These are phyloP conservation scores for Boletus subcaerulescens DNA, from an alignment of 768 basidiomycete species.

Conservation along the genomic window DNA sequence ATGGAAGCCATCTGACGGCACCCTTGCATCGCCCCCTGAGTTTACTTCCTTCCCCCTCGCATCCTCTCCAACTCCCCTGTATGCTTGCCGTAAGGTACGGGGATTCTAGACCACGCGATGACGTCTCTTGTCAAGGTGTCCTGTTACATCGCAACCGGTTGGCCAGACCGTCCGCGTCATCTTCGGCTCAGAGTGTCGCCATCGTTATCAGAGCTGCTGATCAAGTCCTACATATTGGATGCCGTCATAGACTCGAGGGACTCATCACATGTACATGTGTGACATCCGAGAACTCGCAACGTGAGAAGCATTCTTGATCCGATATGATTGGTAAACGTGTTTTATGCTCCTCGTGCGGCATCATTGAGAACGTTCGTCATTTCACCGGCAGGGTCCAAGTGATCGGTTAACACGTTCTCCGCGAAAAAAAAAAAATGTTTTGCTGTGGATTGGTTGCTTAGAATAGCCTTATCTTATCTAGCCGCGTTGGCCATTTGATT, in stretches of 20 bases:
- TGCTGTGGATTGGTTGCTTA: not conserved
- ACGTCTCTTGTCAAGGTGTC: not conserved
- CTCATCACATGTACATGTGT: not conserved
- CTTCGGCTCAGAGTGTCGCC: slow-evolving; percentile 5
- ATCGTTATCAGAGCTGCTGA: slow-evolving; percentile 10
- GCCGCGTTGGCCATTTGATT: too few species aligned
- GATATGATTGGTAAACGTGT: slow-evolving; percentile 6
- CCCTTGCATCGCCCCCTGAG: not conserved
- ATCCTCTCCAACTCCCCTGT: not conserved
- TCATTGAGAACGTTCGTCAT: not conserved
- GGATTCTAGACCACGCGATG: not conserved
- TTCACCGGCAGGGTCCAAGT: not conserved
- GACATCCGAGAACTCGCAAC: not conserved
- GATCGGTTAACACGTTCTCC: not conserved
- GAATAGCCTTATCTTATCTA: slow-evolving; percentile 11
- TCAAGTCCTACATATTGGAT: too few species aligned
- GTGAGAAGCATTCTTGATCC: not conserved
- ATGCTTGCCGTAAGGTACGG: not conserved
- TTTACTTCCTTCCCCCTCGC: not conserved
- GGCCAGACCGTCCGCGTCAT: too few species aligned
- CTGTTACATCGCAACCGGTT: not conserved
- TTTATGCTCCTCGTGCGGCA: slow-evolving; percentile 1
- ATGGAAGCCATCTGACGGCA: slow-evolving; percentile 20
- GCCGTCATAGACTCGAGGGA: not conserved
- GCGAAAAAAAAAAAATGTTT: not conserved